Evolutionary conservation across 495 filamentous ascomycete genomes (phyloP).

Genomic region (Penicillium pulvis): DNA sequence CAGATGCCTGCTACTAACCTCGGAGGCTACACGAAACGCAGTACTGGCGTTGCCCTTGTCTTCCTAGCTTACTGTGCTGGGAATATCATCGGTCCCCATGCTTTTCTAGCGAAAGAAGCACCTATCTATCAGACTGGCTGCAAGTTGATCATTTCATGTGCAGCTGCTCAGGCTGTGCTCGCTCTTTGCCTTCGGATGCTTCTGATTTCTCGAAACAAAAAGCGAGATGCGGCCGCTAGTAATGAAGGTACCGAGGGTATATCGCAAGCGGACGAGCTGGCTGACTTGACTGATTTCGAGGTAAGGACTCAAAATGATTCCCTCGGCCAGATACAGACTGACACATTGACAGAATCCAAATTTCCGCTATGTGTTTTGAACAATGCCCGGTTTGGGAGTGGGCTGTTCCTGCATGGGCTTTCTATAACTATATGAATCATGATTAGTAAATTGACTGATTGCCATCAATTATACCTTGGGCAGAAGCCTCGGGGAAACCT

Average conservation of each 20-base stretch:
- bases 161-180: constrained; percentile 18
- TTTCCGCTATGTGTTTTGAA: constrained; percentile 28
- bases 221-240: constrained; percentile 16
- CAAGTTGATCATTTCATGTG: constrained; percentile 35
- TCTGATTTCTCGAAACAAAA: constrained; percentile 20
- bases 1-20: constrained; percentile 46
- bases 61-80: constrained; percentile 44
- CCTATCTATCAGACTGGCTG: constrained; percentile 39
- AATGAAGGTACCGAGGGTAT: neutral
- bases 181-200: constrained; percentile 21
- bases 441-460: too few relatives aligned
- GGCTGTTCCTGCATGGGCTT: too few relatives aligned
- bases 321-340: neutral
- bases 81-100: constrained; percentile 40
- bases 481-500: too few relatives aligned
- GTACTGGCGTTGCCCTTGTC: constrained; percentile 40
- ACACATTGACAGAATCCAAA: constrained; percentile 17
- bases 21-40: constrained; percentile 45
- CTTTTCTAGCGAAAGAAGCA: constrained; percentile 36
- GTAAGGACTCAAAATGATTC: constrained; percentile 7
- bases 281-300: constrained; percentile 30
- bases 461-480: too few relatives aligned
- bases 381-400: neutral
- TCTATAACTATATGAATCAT: too few relatives aligned
- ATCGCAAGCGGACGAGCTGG: constrained; percentile 11